Evolutionary conservation across 2,329 filamentous ascomycete genomes (phyloP), one percentile per base, ranked within the genome.

Genomic region (Atkinsonella texensis): DNA sequence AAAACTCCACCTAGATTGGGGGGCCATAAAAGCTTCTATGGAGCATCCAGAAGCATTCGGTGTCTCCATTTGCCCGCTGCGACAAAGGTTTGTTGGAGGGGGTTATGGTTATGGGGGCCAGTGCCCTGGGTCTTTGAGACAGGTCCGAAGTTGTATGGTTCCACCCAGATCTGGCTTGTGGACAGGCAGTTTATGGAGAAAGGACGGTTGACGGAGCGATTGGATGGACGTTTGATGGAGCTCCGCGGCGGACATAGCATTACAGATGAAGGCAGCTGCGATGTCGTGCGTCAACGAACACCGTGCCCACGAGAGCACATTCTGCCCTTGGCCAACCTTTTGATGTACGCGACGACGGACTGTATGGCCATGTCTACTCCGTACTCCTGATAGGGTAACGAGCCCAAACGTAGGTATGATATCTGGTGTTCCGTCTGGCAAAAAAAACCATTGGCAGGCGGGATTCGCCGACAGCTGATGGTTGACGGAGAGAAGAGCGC

Each of bases 161-260:
- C 57, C 57, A 58, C 56, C 43, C 31, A 54, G 56, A 59, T 60
- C 58, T 60, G 56, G 50, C 52, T 52, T 57, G 57, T 58, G 57
- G 52, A 52, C 20, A 23, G 20, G 20, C 39, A 49, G 46, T 28
- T 35, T 46, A 52, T 51, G 52, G 50, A 55, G 52, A 50, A 40
- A 46, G 38, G 48, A 47, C 52, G 47, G 43, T 41, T 48, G 52
- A 48, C 39, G 48, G 51, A 48, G 50, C 51, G 46, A 47, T 47
- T 52, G 53, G 53, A 50, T 28, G 20, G 41, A n/a, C 9, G 49
- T 40, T 41, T 3, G 43, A 32, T n/a, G 48, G 35, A 35, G 40
- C 48, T 39, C n/a, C 41, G 39, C 31, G 43, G 13, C 38, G n/a
- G 38, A n/a, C 42, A 35, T 23, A 5, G 3, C 20, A 3, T 23